phyloP scores from a whole-genome alignment of 345 rosid species.

The Eucalyptus rudis region DNA sequence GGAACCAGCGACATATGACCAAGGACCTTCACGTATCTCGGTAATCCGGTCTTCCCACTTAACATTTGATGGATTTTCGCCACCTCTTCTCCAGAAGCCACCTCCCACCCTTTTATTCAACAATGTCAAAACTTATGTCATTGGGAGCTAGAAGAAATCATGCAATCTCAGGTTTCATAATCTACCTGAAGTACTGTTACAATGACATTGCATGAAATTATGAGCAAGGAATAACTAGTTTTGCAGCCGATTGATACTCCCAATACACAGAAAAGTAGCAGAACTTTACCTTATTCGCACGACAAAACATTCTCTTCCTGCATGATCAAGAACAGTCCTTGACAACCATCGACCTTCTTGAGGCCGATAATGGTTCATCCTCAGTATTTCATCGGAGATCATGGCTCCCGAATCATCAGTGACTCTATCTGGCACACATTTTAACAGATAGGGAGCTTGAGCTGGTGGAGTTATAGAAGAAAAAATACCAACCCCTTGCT shows the following conservation, averaged over 20 bases:
- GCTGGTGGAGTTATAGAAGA: constrained; percentile 79
- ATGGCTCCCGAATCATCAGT: constrained; percentile 90
- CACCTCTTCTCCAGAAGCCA: constrained; percentile 80
- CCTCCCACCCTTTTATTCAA: constrained; percentile 39
- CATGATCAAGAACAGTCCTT: constrained; percentile 84
- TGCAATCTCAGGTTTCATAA: neutral
- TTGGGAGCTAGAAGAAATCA: neutral
- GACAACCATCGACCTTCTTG: constrained; percentile 97
- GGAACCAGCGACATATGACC: constrained; percentile 83
- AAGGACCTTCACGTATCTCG: constrained; percentile 81
- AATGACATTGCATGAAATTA: neutral
- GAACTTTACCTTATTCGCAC: constrained; percentile 48
- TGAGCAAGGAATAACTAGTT: neutral
- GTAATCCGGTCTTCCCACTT: constrained; percentile 61
- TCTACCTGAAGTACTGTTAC: neutral
- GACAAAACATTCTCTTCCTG: constrained; percentile 79
- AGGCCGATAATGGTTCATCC: constrained; percentile 47
- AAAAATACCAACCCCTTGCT: constrained; percentile 21
- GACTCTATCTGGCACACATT: constrained; percentile 87
- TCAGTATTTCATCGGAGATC: constrained; percentile 75
- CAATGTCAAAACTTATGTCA: neutral
- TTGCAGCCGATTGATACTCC: neutral
- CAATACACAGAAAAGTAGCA: neutral
- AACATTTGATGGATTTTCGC: constrained; percentile 61
- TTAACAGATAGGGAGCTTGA: constrained; percentile 75